These are phyloP conservation scores for Ceratonia siliqua DNA, from an alignment of 306 rosid genomes.

Conservation along the genomic window DNA sequence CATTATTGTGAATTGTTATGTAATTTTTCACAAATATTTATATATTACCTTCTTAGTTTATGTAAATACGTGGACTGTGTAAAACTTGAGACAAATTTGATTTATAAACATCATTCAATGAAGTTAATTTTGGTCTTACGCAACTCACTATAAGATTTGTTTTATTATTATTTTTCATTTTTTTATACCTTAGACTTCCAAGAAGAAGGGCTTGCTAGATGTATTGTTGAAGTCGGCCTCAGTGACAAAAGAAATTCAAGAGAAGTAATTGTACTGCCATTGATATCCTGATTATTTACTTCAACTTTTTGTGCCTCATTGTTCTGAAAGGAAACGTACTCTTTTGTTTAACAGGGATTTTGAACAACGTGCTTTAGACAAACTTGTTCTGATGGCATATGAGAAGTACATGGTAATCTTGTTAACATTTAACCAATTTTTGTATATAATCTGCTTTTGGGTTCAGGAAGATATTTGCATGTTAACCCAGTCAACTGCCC, in stretches of 20 bases:
- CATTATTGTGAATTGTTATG: not conserved
- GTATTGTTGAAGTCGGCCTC: constrained; percentile 57
- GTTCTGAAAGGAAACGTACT: constrained; percentile 20
- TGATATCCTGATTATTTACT: constrained; percentile 39
- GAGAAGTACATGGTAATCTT: constrained; percentile 75
- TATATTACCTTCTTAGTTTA: constrained; percentile 11
- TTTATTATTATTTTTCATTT: no score
- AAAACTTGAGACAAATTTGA: not conserved
- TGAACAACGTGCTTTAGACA: constrained; percentile 72
- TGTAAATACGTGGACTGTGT: constrained; percentile 10
- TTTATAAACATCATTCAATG: constrained; percentile 17
- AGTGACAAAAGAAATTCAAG: constrained; percentile 57
- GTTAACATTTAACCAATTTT: constrained; percentile 20
- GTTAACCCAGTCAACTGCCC: constrained; percentile 24
- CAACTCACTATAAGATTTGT: constrained; percentile 18
- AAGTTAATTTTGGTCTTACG: constrained; percentile 19
- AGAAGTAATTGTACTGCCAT: constrained; percentile 52
- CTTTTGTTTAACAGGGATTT: constrained; percentile 62
- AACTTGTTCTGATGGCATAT: constrained; percentile 74
- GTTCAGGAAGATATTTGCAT: not conserved
- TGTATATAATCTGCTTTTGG: constrained; percentile 11
- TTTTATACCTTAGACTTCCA: constrained; percentile 47
- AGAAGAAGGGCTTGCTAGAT: constrained; percentile 61
- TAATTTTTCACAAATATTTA: constrained; percentile 8
- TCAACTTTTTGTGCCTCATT: constrained; percentile 30